phyloP scores from a whole-genome alignment of 2,329 filamentous ascomycete species.

The Macrophomina phaseolina region DNA sequence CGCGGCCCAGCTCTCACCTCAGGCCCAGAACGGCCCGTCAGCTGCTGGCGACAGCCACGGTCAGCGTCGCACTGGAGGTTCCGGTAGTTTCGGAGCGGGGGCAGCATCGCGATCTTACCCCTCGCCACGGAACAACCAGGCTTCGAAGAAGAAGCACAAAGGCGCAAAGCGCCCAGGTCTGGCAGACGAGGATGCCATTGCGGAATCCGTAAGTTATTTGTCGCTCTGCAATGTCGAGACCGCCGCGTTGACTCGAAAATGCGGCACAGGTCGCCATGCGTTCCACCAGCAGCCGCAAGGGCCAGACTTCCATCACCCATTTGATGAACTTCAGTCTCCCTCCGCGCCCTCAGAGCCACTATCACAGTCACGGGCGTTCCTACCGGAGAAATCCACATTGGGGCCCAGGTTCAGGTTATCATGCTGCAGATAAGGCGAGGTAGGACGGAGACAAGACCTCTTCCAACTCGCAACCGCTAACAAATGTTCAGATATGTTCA shows the following conservation, averaged over 20 bases:
- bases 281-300: constrained; percentile 74
- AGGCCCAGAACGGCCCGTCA: constrained; percentile 50
- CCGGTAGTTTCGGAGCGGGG: constrained; percentile 46
- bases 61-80: constrained; percentile 49
- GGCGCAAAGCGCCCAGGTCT: constrained; percentile 75
- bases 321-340: constrained; percentile 89
- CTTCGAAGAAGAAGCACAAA: constrained; percentile 80
- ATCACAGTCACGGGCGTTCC: constrained; percentile 53
- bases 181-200: constrained; percentile 85
- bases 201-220: constrained; percentile 70
- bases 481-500: constrained; percentile 72
- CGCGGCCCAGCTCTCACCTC: constrained; percentile 48
- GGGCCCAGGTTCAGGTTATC: constrained; percentile 87
- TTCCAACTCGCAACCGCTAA: constrained; percentile 9
- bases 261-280: constrained; percentile 63
- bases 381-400: constrained; percentile 75
- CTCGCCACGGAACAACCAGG: constrained; percentile 76
- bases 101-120: constrained; percentile 46
- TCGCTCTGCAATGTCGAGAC: neutral
- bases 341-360: constrained; percentile 68
- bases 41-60: constrained; percentile 51
- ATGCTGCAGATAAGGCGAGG: constrained; percentile 88
- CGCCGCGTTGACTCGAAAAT: constrained; percentile 14
- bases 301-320: constrained; percentile 96
- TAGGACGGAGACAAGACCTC: constrained; percentile 49